Conservation (phyloP, 2,329 filamentous ascomycete species). For the Penicillium sp. region DNA sequence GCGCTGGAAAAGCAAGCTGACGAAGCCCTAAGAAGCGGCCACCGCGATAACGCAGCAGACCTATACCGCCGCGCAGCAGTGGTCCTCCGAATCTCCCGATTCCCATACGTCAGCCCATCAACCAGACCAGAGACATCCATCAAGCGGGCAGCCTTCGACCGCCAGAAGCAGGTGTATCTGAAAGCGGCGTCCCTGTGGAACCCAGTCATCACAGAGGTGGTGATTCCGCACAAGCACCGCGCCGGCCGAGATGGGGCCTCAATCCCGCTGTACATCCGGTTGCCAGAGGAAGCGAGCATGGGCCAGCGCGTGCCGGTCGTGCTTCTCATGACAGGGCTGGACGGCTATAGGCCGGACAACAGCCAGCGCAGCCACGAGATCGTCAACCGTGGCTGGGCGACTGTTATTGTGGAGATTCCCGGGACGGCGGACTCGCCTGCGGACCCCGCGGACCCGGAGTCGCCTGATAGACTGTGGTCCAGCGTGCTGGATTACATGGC, state of each 20-base stretch:
- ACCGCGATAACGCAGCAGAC: constrained; percentile 56
- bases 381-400: constrained; percentile 61
- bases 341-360: constrained; percentile 58
- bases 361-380: constrained; percentile 60
- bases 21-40: constrained; percentile 49
- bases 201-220: constrained; percentile 60
- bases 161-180: constrained; percentile 63
- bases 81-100: constrained; percentile 71
- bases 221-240: constrained; percentile 58
- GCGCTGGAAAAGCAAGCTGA: constrained; percentile 56
- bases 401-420: constrained; percentile 63
- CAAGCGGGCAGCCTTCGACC: constrained; percentile 64
- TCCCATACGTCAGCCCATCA: constrained; percentile 52
- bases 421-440: constrained; percentile 68
- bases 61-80: constrained; percentile 70
- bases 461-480: constrained; percentile 62
- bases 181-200: constrained; percentile 57
- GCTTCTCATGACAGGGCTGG: constrained; percentile 58
- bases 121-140: constrained; percentile 27
- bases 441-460: constrained; percentile 58
- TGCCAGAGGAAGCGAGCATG: constrained; percentile 50
- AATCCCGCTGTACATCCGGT: constrained; percentile 66
- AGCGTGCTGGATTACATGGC: constrained; percentile 63
- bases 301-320: constrained; percentile 51
- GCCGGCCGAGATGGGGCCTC: constrained; percentile 51